These are phyloP conservation scores for Hypsizygus ulmarius DNA, from an alignment of 1,284 basidiomycete genomes.

Conservation along the genomic window DNA sequence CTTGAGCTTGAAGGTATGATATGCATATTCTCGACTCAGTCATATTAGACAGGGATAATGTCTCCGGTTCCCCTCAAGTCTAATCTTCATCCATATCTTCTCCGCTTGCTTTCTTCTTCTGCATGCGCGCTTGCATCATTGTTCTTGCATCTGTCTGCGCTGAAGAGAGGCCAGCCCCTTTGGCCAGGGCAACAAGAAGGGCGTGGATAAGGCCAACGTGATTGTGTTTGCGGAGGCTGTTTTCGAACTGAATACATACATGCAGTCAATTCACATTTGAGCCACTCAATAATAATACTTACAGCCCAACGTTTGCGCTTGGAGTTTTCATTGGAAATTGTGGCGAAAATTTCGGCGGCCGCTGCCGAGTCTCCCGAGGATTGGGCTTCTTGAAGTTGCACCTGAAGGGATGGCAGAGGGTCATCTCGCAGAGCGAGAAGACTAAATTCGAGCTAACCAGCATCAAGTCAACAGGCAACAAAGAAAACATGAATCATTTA, in stretches of 20 bases:
- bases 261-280: slow-evolving; percentile 9
- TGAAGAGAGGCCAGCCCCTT: slow-evolving; percentile 52
- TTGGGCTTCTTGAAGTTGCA: slow-evolving; percentile 50
- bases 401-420: slow-evolving; percentile 65
- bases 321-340: slow-evolving; percentile 70
- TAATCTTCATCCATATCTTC: slow-evolving; percentile 56
- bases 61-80: not conserved
- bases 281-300: slow-evolving; percentile 24
- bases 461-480: not conserved
- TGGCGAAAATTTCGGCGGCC: slow-evolving; percentile 54
- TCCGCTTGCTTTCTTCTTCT: slow-evolving; percentile 47
- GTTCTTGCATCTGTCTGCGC: slow-evolving; percentile 48
- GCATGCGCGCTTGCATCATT: slow-evolving; percentile 51
- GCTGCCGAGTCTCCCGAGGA: slow-evolving; percentile 42
- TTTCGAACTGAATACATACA: slow-evolving; percentile 63
- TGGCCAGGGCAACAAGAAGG: slow-evolving; percentile 65
- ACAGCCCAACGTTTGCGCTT: slow-evolving; percentile 84
- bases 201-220: slow-evolving; percentile 78
- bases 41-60: not conserved
- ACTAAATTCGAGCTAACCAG: slow-evolving; percentile 80
- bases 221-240: slow-evolving; percentile 78
- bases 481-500: slow-evolving; percentile 6
- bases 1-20: too few species aligned
- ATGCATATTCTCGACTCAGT: not conserved
- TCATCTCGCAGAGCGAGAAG: slow-evolving; percentile 83